A percentile compares a stretch with the other conserved stretches of the same genome.
Evolutionary conservation across 495 filamentous ascomycete species (phyloP).

Genomic region (Alectoria sarmentosa): DNA sequence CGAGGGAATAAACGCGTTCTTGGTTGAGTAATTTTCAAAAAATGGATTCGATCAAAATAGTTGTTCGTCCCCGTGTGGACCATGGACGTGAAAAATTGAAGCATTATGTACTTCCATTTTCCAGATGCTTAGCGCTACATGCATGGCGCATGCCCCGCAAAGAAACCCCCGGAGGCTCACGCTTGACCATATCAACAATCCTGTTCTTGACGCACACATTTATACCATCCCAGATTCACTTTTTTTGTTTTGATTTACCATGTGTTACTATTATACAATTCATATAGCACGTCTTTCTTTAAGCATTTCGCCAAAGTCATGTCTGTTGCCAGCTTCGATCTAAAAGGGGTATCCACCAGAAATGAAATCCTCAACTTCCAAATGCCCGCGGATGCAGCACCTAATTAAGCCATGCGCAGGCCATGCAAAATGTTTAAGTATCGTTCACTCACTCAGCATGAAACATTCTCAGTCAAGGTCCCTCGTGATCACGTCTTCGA

Average conservation of each 20-base stretch:
- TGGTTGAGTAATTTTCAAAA: too few relatives aligned
- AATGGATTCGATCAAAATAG: too few relatives aligned
- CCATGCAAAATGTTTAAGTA: not conserved
- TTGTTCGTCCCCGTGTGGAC: too few relatives aligned
- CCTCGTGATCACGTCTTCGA: not conserved
- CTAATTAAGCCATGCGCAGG: not conserved
- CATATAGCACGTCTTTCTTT: not conserved
- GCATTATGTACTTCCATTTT: too few relatives aligned
- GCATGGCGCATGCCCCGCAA: too few relatives aligned
- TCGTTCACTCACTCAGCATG: not conserved
- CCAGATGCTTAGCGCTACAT: too few relatives aligned
- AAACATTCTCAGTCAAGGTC: not conserved
- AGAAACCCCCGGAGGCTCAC: too few relatives aligned
- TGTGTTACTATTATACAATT: not conserved
- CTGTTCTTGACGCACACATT: not conserved
- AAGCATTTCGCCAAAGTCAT: not conserved
- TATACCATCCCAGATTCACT: not conserved
- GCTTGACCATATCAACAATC: too few relatives aligned
- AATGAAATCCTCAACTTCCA: not conserved
- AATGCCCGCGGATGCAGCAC: not conserved
- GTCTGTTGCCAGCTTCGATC: conserved; percentile 7
- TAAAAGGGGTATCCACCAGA: conserved; percentile 1
- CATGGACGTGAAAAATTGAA: too few relatives aligned
- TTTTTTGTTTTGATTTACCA: too few relatives aligned
- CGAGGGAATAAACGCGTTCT: too few relatives aligned